These are phyloP conservation scores for Penicillium cinerascens DNA, from an alignment of 495 filamentous ascomycete genomes.

Conservation along the genomic window DNA sequence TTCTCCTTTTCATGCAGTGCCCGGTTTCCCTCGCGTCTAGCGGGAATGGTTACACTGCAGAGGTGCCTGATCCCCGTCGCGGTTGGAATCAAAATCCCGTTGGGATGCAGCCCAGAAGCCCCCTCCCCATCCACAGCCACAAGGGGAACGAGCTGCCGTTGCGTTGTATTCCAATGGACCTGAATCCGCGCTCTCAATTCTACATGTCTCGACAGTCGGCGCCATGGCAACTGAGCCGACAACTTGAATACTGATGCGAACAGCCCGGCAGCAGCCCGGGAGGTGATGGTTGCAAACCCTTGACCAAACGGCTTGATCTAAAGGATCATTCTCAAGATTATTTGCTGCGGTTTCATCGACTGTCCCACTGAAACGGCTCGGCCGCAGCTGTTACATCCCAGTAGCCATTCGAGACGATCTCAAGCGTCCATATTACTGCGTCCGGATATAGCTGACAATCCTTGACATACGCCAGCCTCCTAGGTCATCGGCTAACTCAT, in stretches of 20 bases:
- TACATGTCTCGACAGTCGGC: too few relatives aligned
- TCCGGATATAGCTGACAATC: not conserved
- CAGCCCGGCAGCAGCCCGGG: too few relatives aligned
- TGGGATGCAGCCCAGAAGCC: not conserved
- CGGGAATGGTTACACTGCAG: conserved; percentile 14
- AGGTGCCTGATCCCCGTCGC: conserved; percentile 7
- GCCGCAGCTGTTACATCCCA: not conserved
- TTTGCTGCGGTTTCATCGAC: not conserved
- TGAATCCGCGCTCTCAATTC: too few relatives aligned
- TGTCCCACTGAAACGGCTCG: not conserved
- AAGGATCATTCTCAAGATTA: not conserved
- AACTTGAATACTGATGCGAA: too few relatives aligned
- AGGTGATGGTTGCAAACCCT: too few relatives aligned
- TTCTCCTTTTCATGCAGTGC: not conserved
- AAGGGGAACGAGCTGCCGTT: too few relatives aligned
- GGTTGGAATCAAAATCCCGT: conserved; percentile 15
- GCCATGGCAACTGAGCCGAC: too few relatives aligned
- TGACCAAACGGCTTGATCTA: too few relatives aligned
- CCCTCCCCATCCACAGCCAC: too few relatives aligned
- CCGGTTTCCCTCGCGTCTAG: conserved; percentile 4
- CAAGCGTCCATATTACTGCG: not conserved
- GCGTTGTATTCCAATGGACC: too few relatives aligned
- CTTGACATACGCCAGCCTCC: not conserved
- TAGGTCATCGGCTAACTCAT: not conserved
- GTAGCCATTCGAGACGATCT: not conserved